Evolutionary conservation across 768 basidiomycete genomes (phyloP), one percentile per base, ranked within the genome.

Genomic region (Naganishia randhawae): DNA sequence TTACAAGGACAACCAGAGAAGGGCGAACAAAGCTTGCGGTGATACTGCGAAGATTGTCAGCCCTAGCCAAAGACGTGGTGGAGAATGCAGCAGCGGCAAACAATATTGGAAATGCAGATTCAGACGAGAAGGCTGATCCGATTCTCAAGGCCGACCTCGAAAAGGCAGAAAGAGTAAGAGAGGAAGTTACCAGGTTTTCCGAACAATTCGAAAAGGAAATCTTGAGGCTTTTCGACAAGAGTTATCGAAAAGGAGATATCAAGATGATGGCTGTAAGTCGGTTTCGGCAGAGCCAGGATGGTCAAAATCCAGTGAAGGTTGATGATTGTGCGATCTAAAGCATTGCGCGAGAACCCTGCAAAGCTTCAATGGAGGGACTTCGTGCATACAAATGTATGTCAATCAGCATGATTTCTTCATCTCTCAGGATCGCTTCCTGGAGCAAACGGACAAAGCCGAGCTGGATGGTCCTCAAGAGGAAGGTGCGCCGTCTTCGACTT

Each of bases 321-420:
- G 19, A 11, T 65, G 11, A 51, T n/a, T 19, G 11, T 19, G 25
- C 9, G 25, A 5, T 25, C 25, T 25, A 48, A 74, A 99, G 95
- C 96, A 98, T 76, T 98, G 95, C 76, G 95, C 96, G 0, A 91
- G 94, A 81, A 95, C 92, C 2, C 83, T 99, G 7, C 85, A 96
- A 19, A 96, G 98, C 79, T 99, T 99, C 82, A 99, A 99, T 72
- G 96, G 96, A 7, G 96, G 96, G 10, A 83, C 90, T 50, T 95
- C 93, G 0, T 98, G 96, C 76, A 90, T 99, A 6, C 94, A 97
- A 80, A 91, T 98, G 14, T 99, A 98, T 74, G 96, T 99, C 65
- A 99, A 98, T 75, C 96, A 99, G 77, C 96, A 99, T 74, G 96
- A 98, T 78, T 99, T 99, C 83, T 99, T 99, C 84, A 97, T 98